phyloP scores from a whole-genome alignment of 2,329 filamentous ascomycete genomes.

The Sporothrix sp. region DNA sequence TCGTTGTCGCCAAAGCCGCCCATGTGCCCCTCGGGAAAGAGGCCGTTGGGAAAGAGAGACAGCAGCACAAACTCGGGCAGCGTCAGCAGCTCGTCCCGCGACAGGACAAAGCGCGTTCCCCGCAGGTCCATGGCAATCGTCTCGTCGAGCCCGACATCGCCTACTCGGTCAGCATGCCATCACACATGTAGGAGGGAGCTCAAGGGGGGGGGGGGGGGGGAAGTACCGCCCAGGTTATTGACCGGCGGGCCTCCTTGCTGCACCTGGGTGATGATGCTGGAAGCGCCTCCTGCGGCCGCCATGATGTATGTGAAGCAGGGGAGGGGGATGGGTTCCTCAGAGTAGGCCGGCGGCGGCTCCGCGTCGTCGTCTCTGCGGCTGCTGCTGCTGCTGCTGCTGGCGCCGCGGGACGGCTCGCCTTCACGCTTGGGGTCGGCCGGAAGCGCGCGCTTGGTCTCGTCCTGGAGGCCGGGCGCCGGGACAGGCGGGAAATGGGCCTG shows the following conservation, averaged over 20 bases:
- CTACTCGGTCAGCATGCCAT: too few relatives aligned
- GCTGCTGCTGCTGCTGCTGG: conserved; percentile 4
- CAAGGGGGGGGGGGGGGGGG: too few relatives aligned
- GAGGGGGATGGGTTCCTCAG: conserved; percentile 87
- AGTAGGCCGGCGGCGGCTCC: conserved; percentile 93
- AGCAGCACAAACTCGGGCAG: conserved; percentile 94
- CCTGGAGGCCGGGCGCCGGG: conserved; percentile 30
- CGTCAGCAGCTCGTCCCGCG: conserved; percentile 87
- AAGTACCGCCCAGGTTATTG: conserved; percentile 75
- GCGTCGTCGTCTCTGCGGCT: conserved; percentile 61
- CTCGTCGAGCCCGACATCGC: conserved; percentile 79
- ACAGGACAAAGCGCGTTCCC: conserved; percentile 87
- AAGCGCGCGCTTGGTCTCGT: conserved; percentile 76
- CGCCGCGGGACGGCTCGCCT: conserved; percentile 41
- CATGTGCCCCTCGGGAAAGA: conserved; percentile 94
- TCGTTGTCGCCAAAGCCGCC: conserved; percentile 87
- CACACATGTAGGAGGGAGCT: too few relatives aligned
- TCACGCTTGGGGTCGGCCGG: conserved; percentile 72
- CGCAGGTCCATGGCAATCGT: conserved; percentile 93
- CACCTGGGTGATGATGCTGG: conserved; percentile 99
- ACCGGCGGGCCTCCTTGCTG: conserved; percentile 86
- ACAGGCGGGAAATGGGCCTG: neutral
- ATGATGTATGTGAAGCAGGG: conserved; percentile 92
- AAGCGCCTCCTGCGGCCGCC: conserved; percentile 91
- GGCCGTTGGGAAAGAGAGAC: conserved; percentile 96